Percentiles rank a stretch among this genome's conserved stretches.
Evolutionary conservation across 2,329 filamentous ascomycete species (phyloP).

Genomic region (Sarocladium strictum): DNA sequence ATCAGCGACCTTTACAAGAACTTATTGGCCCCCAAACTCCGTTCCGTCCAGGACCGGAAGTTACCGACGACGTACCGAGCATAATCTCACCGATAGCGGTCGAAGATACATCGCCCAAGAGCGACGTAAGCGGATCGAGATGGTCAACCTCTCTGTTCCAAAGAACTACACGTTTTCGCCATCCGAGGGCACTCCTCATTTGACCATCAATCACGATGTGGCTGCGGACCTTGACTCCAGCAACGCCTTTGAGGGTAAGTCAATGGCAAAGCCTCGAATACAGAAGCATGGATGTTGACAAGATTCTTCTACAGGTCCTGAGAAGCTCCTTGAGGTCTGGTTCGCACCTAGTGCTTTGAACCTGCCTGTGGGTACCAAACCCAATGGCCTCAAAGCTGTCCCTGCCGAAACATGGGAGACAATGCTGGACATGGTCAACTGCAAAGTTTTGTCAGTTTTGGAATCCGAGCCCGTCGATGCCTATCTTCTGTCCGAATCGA

Average conservation of each 20-base stretch:
- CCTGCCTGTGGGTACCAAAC: constrained; percentile 63
- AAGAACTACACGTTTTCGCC: constrained; percentile 77
- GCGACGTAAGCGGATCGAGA: constrained; percentile 27
- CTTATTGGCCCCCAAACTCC: neutral
- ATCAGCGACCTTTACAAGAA: neutral
- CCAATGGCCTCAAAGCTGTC: constrained; percentile 80
- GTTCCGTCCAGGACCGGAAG: neutral
- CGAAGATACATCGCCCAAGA: neutral
- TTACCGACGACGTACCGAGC: neutral
- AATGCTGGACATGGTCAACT: constrained; percentile 97
- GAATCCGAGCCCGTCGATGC: constrained; percentile 92
- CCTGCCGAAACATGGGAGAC: constrained; percentile 81
- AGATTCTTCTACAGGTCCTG: constrained; percentile 55
- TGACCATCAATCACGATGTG: constrained; percentile 96
- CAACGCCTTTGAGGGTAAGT: constrained; percentile 87
- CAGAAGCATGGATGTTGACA: neutral
- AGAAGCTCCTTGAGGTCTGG: constrained; percentile 98
- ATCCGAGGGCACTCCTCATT: constrained; percentile 75
- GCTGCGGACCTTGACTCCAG: constrained; percentile 87
- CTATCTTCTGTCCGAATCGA: constrained; percentile 95
- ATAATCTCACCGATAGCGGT: neutral
- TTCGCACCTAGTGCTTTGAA: constrained; percentile 75
- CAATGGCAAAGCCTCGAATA: neutral
- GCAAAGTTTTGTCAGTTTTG: constrained; percentile 92
- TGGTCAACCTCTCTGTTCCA: constrained; percentile 79